Base-by-base conservation (phyloP, 106 monocot genomes). In the Platanthera zijinensis region DNA sequence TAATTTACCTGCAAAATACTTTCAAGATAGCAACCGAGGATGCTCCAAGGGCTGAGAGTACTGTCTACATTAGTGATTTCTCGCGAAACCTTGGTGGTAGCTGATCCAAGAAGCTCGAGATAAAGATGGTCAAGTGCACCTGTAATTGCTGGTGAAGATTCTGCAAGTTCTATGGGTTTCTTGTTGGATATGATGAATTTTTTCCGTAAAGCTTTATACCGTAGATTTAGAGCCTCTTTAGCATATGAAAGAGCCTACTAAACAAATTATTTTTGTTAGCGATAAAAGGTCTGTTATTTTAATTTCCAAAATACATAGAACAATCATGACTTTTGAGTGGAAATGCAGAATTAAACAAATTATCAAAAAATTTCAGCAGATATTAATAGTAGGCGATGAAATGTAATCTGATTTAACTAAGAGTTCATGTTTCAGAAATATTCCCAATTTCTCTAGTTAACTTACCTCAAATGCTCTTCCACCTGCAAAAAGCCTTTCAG, bases 1-100 rank as follows among this genome's bases (percentile, higher is more conserved):
- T 12, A 11, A 30, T 17, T 75, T 71, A 95, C 95, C 95, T 95
- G 95, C 59, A 95, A 83, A 63, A 56, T 87, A 83, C 95, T 95
- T 81, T 95, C 95, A 82, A 95, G 91, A 72, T 89, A 95, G 77
- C 87, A 85, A 78, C 74, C 74, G 45, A 91, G 84, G 57, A 89
- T 76, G 81, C 62, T 86, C 95, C 95, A 95, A 79, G 95, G 95
- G 52, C 79, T 83, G 81, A 89, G 72, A 73, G 82, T 57, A 66
- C 80, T 81, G 39, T 75, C 77, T 49, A 84, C 52, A 21, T 53
- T 74, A 75, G 7, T 48, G 13, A 15, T 17, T 79, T 78, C 74
- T 47, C 86, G 90, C 93, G 88, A 93, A 56, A 77, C 77, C 61
- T 93, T 84, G 62, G 75, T 83, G 25, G 82, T 74, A 71, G 70